Evolutionary conservation across 345 rosid genomes (phyloP).

Genomic region (Luvunga scandens): DNA sequence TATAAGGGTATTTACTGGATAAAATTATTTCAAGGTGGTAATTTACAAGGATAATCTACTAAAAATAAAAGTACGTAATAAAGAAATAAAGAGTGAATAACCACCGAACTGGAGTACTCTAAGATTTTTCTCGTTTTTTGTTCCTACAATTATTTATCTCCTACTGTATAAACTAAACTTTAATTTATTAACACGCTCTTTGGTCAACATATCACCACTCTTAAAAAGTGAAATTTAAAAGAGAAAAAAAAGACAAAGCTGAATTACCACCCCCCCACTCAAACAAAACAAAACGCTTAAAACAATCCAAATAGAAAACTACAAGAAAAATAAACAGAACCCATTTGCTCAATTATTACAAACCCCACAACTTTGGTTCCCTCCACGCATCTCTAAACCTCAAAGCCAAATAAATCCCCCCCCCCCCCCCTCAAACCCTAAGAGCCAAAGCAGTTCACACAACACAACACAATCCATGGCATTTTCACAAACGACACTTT

Average conservation of each 20-base stretch:
- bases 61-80: no score
- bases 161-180: neutral
- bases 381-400: constrained; percentile 8
- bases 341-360: constrained; percentile 24
- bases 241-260: neutral
- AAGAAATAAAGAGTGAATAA: neutral
- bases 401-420: constrained; percentile 29
- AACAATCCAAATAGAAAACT: constrained; percentile 11
- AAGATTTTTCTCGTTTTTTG: neutral
- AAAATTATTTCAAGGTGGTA: no score
- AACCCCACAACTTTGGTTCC: constrained; percentile 24
- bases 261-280: neutral
- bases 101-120: neutral
- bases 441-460: neutral
- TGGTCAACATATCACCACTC: constrained; percentile 4
- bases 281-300: neutral
- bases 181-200: neutral
- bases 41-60: neutral
- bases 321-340: constrained; percentile 3
- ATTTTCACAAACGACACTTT: constrained; percentile 7
- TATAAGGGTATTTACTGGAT: no score
- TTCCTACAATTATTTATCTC: neutral
- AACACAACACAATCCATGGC: constrained; percentile 18
- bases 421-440: neutral
- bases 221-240: neutral